Evolutionary conservation across 2,329 filamentous ascomycete genomes (phyloP), one percentile per base, ranked within the genome.

Genomic region (Fusarium siculi): DNA sequence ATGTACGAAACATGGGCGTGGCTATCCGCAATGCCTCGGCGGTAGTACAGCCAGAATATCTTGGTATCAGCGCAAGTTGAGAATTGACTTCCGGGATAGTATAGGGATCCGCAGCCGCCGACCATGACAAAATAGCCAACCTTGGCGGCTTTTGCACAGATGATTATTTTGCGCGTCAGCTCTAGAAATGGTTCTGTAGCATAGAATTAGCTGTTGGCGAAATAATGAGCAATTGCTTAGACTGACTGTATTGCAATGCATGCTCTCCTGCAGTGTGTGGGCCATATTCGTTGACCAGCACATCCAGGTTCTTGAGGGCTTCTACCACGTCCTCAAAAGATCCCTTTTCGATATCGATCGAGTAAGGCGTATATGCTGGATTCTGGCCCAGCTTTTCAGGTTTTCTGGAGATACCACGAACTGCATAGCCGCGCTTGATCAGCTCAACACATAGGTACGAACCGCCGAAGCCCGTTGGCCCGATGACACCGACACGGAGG

Each of bases 41-140:
- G 42, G n/a, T 68, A 68, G 28, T 49, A 47, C 9, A 68, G 23
- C 11, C 47, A 61, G 37, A 65, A 68, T 28, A 52, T 49, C 25
- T 60, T 53, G 42, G 61, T 68, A 15, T 68, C 66, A 21, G 46
- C 53, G 50, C 47, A 9, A 68, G 16, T 30, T 68, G 61, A 7
- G 65, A 42, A 40, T 42, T 50, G 12, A 61, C 61, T 9, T 36
- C 21, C 37, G 11, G 37, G 37, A 21, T 40, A 40, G 19, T 40
- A 19, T 14, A 40, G 37, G 11, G 37, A 40, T 21, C 37, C 37
- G 19, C 37, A 40, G 30, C 66, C 66, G 12, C 61, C 66, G 7
- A 68, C 25, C 66, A 68, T 68, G 21, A 68, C 37, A 23, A 68
- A 68, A 40, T 68, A 68, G n/a, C 50, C 54, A 10, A 68, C 50